These are phyloP conservation scores for Xylariaceae sp. DNA, from an alignment of 2,329 filamentous ascomycete genomes.

Conservation along the genomic window DNA sequence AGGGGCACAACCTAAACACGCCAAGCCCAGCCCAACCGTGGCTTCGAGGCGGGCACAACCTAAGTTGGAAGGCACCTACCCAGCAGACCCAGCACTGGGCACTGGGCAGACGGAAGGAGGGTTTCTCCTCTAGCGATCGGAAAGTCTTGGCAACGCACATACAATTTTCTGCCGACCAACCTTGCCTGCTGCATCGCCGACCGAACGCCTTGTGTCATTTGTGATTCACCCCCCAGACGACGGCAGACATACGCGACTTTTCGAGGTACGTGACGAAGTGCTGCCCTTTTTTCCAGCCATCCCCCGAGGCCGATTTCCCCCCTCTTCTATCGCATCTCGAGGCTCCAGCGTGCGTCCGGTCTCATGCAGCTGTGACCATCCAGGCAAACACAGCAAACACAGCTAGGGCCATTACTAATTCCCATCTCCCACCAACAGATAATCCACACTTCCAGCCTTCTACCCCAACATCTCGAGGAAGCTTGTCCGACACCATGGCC, in stretches of 20 bases:
- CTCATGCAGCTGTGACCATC: too few species aligned
- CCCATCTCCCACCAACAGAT: background rate
- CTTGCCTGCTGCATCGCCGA: conserved; percentile 12
- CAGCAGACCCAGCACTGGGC: background rate
- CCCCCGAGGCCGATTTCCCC: too few species aligned
- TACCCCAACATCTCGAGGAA: conserved; percentile 7
- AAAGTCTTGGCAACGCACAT: conserved; percentile 34
- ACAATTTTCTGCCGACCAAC: conserved; percentile 26
- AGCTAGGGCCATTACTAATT: conserved; percentile 3
- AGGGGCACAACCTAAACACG: too few species aligned
- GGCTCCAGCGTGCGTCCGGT: too few species aligned
- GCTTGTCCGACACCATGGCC: conserved; percentile 27
- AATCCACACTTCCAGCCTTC: conserved; percentile 2
- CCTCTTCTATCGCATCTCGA: too few species aligned
- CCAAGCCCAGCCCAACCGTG: too few species aligned
- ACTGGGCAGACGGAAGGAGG: conserved; percentile 25
- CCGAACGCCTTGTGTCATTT: conserved; percentile 9
- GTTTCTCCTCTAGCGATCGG: conserved; percentile 32
- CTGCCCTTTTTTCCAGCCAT: too few species aligned
- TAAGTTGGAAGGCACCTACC: background rate
- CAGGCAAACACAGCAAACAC: too few species aligned
- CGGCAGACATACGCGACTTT: conserved; percentile 3
- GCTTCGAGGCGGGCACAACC: too few species aligned
- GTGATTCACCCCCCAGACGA: conserved; percentile 8
- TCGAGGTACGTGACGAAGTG: too few species aligned